Percentiles rank a stretch among this genome's conserved stretches.
Evolutionary conservation across 768 basidiomycete genomes (phyloP).

Genomic region (Suillus lakei): DNA sequence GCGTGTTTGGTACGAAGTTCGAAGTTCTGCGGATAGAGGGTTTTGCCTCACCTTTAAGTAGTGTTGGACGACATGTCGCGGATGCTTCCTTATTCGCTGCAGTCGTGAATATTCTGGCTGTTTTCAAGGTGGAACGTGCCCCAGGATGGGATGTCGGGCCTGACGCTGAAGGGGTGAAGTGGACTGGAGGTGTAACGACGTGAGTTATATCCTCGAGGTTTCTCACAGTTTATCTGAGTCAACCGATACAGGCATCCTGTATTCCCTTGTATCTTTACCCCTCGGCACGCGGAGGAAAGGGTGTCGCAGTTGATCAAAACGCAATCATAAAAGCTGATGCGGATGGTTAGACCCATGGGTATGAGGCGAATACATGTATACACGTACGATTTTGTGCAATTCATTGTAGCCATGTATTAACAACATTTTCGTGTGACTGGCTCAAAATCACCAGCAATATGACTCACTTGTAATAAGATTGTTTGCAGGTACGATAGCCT

Average conservation of each 20-base stretch:
- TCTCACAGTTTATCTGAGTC: neutral
- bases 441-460: neutral
- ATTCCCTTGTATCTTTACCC: slow-evolving; percentile 10
- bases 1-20: slow-evolving; percentile 23
- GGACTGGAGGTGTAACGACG: slow-evolving; percentile 26
- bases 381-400: neutral
- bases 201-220: slow-evolving; percentile 14
- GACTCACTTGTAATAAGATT: too few relatives aligned
- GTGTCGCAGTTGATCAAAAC: neutral
- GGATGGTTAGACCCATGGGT: neutral
- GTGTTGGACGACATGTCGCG: slow-evolving; percentile 48
- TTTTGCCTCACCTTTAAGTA: slow-evolving; percentile 17
- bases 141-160: slow-evolving; percentile 23
- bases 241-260: slow-evolving; percentile 7
- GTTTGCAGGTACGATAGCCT: too few relatives aligned
- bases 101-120: slow-evolving; percentile 25
- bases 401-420: neutral
- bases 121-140: slow-evolving; percentile 20
- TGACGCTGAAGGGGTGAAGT: slow-evolving; percentile 24
- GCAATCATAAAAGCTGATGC: neutral
- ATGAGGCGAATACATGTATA: neutral
- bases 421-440: neutral
- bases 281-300: slow-evolving; percentile 3
- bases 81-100: slow-evolving; percentile 41
- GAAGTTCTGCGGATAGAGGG: neutral